Evolutionary conservation across 179 eudicot species (phyloP), one percentile per base, ranked within the genome.

Genomic region (Gypsophila paniculata): DNA sequence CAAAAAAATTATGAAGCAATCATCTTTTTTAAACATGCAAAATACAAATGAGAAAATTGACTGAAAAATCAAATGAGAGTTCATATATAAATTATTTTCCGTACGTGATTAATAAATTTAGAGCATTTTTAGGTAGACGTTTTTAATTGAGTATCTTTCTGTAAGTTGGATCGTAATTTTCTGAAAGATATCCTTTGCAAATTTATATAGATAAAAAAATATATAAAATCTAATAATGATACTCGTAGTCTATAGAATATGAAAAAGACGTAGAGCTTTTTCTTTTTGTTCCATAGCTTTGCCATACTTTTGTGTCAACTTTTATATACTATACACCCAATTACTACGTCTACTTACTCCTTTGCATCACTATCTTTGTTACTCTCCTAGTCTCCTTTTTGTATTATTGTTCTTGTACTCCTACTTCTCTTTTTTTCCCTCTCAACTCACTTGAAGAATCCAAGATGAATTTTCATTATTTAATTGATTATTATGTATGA

Each of bases 271-370:
- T 54, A 18, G 17, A 15, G 68, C 79, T 76, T 76, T 69, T 70
- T 54, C 25, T 76, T 75, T 70, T 53, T 46, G 64, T 76, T 76
- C 74, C 57, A 38, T 55, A 42, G 74, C 78, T 75, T 75, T 69
- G 11, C 3, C 12, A n/a, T 21, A 17, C 64, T 65, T 65, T 57
- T 19, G 62, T 55, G n/a, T 3, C n/a, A 42, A 49, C 51, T 61
- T 68, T 58, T 51, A 21, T 36, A 19, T 51, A 13, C 44, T 26
- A 51, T 69, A 53, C n/a, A 49, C 48, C 68, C 61, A 52, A 49
- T 42, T 42, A 14, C 23, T 66, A 74, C 58, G 57, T 55, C 77
- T 69, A 49, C 36, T 60, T 10, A 44, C 51, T 38, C 32, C 51
- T 61, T 61, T 44, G 51, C 68, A 32, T 75, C 53, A 61, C 68